A percentile compares a stretch with the other conserved stretches of the same genome.
Conservation (phyloP, 352 stramenopile genomes). For the Globisporangium paddicum region DNA sequence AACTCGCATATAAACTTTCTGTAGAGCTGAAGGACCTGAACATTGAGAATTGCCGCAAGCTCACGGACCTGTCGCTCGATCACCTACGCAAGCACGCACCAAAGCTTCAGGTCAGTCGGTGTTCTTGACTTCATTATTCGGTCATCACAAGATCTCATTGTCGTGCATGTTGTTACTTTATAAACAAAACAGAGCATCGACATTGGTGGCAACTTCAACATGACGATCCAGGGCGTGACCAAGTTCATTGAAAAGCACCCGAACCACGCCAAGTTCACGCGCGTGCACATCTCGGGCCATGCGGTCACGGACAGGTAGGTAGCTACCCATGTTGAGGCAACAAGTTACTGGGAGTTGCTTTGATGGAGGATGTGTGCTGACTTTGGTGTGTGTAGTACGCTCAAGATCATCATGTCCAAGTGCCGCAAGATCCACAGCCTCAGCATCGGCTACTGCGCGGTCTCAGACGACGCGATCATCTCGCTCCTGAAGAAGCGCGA, state of each 20-base stretch:
- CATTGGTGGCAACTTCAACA: constrained; percentile 86
- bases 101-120: constrained; percentile 61
- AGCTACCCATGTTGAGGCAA: neutral
- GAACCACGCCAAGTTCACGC: constrained; percentile 87
- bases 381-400: constrained; percentile 38
- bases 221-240: constrained; percentile 82
- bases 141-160: neutral
- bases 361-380: neutral
- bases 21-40: constrained; percentile 87
- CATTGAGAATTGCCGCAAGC: constrained; percentile 87
- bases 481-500: constrained; percentile 81
- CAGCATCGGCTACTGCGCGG: constrained; percentile 79
- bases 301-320: constrained; percentile 74
- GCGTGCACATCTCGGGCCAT: constrained; percentile 82
- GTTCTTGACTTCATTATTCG: neutral
- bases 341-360: too few species aligned
- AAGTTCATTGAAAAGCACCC: constrained; percentile 88
- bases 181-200: constrained; percentile 62
- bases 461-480: constrained; percentile 84
- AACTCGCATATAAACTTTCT: neutral
- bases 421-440: constrained; percentile 87
- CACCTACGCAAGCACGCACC: constrained; percentile 71
- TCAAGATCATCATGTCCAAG: constrained; percentile 85
- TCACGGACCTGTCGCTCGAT: constrained; percentile 75
- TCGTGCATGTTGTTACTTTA: neutral